A percentile compares a stretch with the other conserved stretches of the same genome.
phyloP scores from a whole-genome alignment of 768 basidiomycete genomes.

The Suillus sp. region DNA sequence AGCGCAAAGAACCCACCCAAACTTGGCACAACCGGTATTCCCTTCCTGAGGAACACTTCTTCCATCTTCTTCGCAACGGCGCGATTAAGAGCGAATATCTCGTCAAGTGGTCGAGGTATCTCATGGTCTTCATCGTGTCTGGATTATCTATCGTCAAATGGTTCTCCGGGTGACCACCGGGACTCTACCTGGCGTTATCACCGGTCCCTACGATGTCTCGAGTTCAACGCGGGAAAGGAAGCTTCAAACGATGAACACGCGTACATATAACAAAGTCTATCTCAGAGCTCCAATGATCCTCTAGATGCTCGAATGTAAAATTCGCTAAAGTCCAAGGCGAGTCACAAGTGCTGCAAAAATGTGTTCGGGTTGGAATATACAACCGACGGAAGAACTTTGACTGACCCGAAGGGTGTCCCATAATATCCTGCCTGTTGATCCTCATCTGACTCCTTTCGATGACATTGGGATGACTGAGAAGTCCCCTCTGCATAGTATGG shows the following conservation, averaged over 20 bases:
- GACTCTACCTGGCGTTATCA: slow-evolving; percentile 64
- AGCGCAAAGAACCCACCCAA: slow-evolving; percentile 52
- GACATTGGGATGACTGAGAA: slow-evolving; percentile 66
- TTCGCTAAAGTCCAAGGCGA: slow-evolving; percentile 80
- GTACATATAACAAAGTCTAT: slow-evolving; percentile 90
- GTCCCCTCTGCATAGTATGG: slow-evolving; percentile 56
- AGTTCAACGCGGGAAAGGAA: slow-evolving; percentile 4
- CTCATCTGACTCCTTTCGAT: slow-evolving; percentile 57
- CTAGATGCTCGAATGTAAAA: slow-evolving; percentile 77
- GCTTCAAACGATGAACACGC: slow-evolving; percentile 24
- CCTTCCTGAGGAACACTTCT: slow-evolving; percentile 64
- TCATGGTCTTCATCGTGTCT: slow-evolving; percentile 86
- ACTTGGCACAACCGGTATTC: slow-evolving; percentile 80
- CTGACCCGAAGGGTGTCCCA: slow-evolving; percentile 71
- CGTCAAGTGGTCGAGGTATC: slow-evolving; percentile 75
- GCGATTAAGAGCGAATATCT: slow-evolving; percentile 78
- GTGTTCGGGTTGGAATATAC: slow-evolving; percentile 4
- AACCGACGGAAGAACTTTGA: slow-evolving; percentile 14
- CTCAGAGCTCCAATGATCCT: slow-evolving; percentile 76
- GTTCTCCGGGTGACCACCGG: background rate
- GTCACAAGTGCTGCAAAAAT: slow-evolving; percentile 60
- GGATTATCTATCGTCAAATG: background rate
- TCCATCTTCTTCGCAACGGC: slow-evolving; percentile 69
- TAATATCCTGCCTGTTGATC: slow-evolving; percentile 59
- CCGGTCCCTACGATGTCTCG: slow-evolving; percentile 60